Evolutionary conservation across 257 asterid genomes (phyloP).

Genomic region (Nicotiana sylvestris): DNA sequence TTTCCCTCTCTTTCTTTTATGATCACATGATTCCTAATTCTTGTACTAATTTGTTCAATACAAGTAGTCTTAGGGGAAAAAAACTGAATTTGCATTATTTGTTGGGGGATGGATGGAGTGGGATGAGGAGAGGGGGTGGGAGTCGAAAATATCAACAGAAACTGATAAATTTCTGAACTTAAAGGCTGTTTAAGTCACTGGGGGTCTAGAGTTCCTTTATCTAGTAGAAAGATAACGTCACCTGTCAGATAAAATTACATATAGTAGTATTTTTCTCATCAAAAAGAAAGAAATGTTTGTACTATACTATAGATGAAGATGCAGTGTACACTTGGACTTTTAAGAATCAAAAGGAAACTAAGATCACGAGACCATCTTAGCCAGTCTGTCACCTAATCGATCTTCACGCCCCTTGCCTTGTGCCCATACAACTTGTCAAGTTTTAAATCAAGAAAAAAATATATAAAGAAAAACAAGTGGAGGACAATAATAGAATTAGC

Average conservation of each 20-base stretch:
- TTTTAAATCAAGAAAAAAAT: not conserved
- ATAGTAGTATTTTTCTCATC: not conserved
- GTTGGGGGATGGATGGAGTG: no score
- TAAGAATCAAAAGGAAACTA: constrained; percentile 7
- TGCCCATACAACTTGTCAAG: not conserved
- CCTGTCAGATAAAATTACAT: not conserved
- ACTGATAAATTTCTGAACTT: not conserved
- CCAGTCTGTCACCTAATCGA: constrained; percentile 16
- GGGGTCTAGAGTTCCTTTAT: not conserved
- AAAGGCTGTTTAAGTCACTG: not conserved
- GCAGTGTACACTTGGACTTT: not conserved
- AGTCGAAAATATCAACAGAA: not conserved
- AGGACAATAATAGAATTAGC: not conserved
- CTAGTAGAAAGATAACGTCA: not conserved
- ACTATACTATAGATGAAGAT: not conserved
- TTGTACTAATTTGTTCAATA: not conserved
- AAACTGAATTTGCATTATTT: not conserved
- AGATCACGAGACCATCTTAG: constrained; percentile 13
- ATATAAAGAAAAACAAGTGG: not conserved
- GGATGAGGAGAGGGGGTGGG: no score
- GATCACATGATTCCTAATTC: not conserved
- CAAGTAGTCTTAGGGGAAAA: not conserved
- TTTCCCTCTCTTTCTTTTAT: not conserved
- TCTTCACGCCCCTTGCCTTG: constrained; percentile 14
- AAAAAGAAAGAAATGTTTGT: not conserved